Evolutionary conservation across 495 filamentous ascomycete species (phyloP), one percentile per base, ranked within the genome.

Genomic region (Hypoxylon lienhwacheense): DNA sequence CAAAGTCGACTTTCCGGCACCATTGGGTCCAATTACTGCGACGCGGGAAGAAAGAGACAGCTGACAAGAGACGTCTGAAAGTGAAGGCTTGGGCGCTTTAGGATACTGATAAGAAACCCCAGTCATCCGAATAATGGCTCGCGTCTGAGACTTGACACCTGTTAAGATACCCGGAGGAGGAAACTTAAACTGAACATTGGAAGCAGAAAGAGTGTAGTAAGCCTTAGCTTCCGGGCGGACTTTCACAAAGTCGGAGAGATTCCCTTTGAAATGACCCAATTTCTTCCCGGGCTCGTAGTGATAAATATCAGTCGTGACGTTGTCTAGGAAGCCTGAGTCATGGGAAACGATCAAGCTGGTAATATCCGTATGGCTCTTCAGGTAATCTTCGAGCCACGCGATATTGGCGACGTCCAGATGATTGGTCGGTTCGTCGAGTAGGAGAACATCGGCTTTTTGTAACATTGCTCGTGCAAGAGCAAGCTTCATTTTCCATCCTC

Each of bases 401-500:
- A 98, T 90, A 67, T 98, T 98, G 53, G 85, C 86, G 62, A 97
- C 91, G 70, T 98, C 93, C 60, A 98, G 76, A 70, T 98, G 93
- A 79, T 98, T 98, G 67, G 93, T 98, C 68, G 93, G 93, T 84
- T 98, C 93, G 80, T 99, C 93, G 22, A 99, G 83, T 25, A 99
- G 74, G 26, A 99, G 77, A 32, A 99, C 92, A 71, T 99, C 92
- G 26, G 93, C 93, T 67, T 86, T 88, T 80, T 88, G 87, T 57
- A 99, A 80, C 93, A 99, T 97, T 53, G 93, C 93, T 64, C 93
- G 83, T 43, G 95, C 93, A 61, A 99, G 77, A 48, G 93, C 93
- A 47, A 99, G 75, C 83, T 99, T 99, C 93, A 99, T 99, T 82
- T 99, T 97, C 93, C 93, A 99, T 65, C 93, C 93, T 69, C 93